Conservation (phyloP, 345 rosid species). For the Xanthoceras sorbifolium region DNA sequence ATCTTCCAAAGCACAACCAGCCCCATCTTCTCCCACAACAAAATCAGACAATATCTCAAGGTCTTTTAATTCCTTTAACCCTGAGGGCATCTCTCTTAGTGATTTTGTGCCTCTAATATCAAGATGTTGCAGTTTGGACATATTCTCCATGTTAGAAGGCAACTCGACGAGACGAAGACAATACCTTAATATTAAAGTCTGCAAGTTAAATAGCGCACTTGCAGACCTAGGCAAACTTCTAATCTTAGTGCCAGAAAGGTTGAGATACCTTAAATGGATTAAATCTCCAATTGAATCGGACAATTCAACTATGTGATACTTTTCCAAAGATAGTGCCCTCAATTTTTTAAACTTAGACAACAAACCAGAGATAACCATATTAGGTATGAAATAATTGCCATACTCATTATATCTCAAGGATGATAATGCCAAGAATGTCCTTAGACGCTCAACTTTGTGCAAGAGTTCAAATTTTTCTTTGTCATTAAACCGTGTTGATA, state of each 20-base stretch:
- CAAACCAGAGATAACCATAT: neutral
- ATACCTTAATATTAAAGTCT: neutral
- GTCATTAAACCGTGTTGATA: neutral
- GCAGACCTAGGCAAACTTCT: neutral
- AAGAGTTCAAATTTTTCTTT: neutral
- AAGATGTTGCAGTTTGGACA: neutral
- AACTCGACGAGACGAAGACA: too few relatives aligned
- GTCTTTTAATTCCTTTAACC: neutral
- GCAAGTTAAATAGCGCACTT: slow-evolving; percentile 2
- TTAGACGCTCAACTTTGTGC: neutral
- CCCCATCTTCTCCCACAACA: slow-evolving; percentile 10
- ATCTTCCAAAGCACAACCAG: neutral
- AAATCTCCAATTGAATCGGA: neutral
- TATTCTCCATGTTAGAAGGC: neutral
- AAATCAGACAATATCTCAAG: neutral
- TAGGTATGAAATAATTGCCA: neutral
- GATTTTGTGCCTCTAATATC: neutral
- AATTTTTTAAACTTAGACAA: too few relatives aligned
- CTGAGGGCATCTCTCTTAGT: slow-evolving; percentile 8
- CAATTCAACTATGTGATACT: neutral
- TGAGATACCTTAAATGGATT: neutral
- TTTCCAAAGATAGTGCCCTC: neutral
- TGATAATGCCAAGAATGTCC: neutral
- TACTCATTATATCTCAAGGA: too few relatives aligned
- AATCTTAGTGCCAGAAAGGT: neutral